Evolutionary conservation across 306 rosid genomes (phyloP).

Genomic region (Quercus agrifolia): DNA sequence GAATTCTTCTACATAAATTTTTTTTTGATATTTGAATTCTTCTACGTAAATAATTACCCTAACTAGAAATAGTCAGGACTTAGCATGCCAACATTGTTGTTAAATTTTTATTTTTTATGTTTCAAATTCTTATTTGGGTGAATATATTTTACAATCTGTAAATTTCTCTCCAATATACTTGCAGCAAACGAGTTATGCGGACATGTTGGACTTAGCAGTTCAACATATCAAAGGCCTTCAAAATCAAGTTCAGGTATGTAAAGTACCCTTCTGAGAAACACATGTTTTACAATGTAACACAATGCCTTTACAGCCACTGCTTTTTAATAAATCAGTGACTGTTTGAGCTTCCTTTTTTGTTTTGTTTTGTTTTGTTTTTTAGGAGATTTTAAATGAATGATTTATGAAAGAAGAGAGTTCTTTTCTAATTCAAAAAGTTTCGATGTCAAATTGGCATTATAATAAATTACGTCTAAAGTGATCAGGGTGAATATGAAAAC

Average conservation of each 20-base stretch:
- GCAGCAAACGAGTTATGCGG: conserved; percentile 98
- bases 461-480: background rate
- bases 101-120: background rate
- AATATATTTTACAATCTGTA: background rate
- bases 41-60: background rate
- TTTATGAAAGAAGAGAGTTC: background rate
- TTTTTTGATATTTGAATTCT: background rate
- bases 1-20: background rate
- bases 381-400: background rate
- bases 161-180: conserved; percentile 17
- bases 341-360: background rate
- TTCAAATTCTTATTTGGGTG: background rate
- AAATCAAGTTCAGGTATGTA: conserved; percentile 81
- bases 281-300: background rate
- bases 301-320: background rate
- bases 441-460: background rate
- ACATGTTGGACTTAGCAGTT: conserved; percentile 97
- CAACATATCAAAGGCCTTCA: conserved; percentile 97
- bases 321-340: background rate
- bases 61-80: background rate
- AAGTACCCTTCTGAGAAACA: background rate
- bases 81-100: background rate
- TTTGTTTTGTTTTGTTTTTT: no score
- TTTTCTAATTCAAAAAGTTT: background rate
- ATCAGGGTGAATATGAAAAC: no score